Evolutionary conservation across 106 monocot genomes (phyloP).

Genomic region (Allium cepa): DNA sequence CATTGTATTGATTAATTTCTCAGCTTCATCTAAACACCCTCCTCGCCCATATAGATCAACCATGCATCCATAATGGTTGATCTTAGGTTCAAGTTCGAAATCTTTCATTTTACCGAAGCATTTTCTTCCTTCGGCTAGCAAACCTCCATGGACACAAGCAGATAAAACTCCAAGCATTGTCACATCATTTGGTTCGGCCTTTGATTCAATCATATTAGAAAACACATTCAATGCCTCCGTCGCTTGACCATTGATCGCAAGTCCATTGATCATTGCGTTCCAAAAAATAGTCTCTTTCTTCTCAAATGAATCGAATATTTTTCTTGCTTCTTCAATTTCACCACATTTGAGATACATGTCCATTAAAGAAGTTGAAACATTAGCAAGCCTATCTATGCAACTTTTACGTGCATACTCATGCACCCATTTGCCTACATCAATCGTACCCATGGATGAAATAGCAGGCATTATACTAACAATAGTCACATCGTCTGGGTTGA

Average conservation of each 20-base stretch:
- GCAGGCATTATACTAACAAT: slow-evolving; percentile 42
- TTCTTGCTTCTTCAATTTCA: slow-evolving; percentile 25
- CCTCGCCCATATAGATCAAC: slow-evolving; percentile 40
- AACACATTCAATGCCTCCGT: slow-evolving; percentile 34
- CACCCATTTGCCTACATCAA: slow-evolving; percentile 43
- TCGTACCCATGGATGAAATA: slow-evolving; percentile 31
- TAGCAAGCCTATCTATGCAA: slow-evolving; percentile 10
- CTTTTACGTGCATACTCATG: slow-evolving; percentile 28
- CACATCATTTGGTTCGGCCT: slow-evolving; percentile 27
- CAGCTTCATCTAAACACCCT: slow-evolving; percentile 35
- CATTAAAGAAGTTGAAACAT: slow-evolving; percentile 30
- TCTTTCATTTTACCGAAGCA: slow-evolving; percentile 34
- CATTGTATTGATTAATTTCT: slow-evolving; percentile 34
- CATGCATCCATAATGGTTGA: slow-evolving; percentile 46
- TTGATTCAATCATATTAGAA: slow-evolving; percentile 18
- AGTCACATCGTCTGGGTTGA: slow-evolving; percentile 38
- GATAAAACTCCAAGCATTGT: slow-evolving; percentile 43
- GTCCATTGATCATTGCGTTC: slow-evolving; percentile 49
- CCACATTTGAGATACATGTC: slow-evolving; percentile 66
- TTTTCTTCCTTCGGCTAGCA: slow-evolving; percentile 35
- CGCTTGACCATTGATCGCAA: slow-evolving; percentile 32
- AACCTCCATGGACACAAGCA: slow-evolving; percentile 43
- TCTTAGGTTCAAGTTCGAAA: slow-evolving; percentile 8
- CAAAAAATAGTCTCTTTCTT: slow-evolving; percentile 16
- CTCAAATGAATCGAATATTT: slow-evolving; percentile 24